Conservation (phyloP, 768 basidiomycete species). For the Pulveroboletus sp. region DNA sequence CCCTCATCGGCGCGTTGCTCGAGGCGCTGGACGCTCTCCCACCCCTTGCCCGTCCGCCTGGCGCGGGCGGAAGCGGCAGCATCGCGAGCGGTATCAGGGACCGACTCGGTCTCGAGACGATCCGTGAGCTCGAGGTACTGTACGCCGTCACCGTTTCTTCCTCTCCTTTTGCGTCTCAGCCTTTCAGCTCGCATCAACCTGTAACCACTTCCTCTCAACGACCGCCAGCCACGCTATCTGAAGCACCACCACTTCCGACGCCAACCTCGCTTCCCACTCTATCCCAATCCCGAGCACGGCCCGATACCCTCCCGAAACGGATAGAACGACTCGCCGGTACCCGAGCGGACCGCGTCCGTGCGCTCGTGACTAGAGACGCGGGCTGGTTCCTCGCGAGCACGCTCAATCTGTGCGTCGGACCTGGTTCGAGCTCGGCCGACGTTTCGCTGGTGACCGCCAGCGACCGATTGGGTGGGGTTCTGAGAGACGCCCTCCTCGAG, state of each 20-base stretch:
- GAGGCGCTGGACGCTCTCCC: slow-evolving; percentile 17
- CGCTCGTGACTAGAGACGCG: slow-evolving; percentile 25
- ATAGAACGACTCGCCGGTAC: slow-evolving; percentile 13
- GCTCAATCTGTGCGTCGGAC: slow-evolving; percentile 19
- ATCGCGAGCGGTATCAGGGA: slow-evolving; percentile 13
- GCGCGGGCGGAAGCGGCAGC: not conserved
- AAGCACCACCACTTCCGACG: not conserved
- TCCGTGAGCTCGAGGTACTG: slow-evolving; percentile 25
- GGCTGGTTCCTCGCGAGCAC: slow-evolving; percentile 27
- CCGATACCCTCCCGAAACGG: slow-evolving; percentile 2
- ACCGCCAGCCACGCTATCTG: not conserved
- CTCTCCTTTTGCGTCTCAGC: too few relatives aligned
- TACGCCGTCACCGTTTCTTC: slow-evolving; percentile 11
- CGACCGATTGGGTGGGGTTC: not conserved
- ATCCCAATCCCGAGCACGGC: not conserved
- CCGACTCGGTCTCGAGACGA: slow-evolving; percentile 27
- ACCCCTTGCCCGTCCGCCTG: not conserved
- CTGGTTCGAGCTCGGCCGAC: not conserved
- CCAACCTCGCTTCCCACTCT: not conserved
- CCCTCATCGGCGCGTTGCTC: slow-evolving; percentile 22
- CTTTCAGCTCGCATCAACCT: not conserved
- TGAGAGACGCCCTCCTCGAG: slow-evolving; percentile 18
- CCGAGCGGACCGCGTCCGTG: slow-evolving; percentile 17
- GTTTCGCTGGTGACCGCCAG: too few relatives aligned
- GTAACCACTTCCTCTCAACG: not conserved